Evolutionary conservation across 1,284 basidiomycete genomes (phyloP), one percentile per base, ranked within the genome.

Genomic region (Apiotrichum porosum): DNA sequence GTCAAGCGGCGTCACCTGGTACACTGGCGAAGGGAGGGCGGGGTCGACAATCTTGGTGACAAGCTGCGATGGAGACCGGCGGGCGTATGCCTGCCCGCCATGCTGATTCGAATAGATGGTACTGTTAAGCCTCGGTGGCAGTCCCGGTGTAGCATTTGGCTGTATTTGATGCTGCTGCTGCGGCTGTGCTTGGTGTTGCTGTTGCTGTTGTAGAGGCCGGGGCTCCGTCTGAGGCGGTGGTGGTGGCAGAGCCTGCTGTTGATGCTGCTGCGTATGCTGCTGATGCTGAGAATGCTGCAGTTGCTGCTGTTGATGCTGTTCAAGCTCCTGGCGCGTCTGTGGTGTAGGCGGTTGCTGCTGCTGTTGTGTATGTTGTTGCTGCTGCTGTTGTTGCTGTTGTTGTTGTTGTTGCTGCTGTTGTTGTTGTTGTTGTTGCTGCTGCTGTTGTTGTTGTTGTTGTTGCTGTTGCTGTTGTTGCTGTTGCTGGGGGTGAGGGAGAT

Each of bases 101-200:
- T n/a, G n/a, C n/a, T 28, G 26, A 28, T 28, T 28, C 8, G 26
- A 12, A 28, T 28, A 28, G 26, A 28, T 28, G 8, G 26, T 28
- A 12, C 26, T 28, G 26, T 28, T 6, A 28, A 28, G 6, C 26
- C 26, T 28, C 26, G 6, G 26, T 28, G 26, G 26, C 26, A 28
- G 26, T 28, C 26, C 26, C 12, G 26, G 26, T 34, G 32, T 33
- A 33, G 32, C 6, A 12, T 28, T 6, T 28, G 26, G 26, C 26
- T 33, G 6, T 42, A 34, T 12, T 28, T 6, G 26, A 6, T 28
- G 26, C 12, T 6, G 26, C 12, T 28, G 26, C 12, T 38, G 44
- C 21, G 47, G 48, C 21, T 50, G 43, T 18, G 44, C 40, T n/a
- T 47, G 49, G 10, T 43, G 44, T 6, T 51, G 44, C 24, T 50